Evolutionary conservation across 2,329 filamentous ascomycete species (phyloP).

Genomic region (Periconia macrospinosa): DNA sequence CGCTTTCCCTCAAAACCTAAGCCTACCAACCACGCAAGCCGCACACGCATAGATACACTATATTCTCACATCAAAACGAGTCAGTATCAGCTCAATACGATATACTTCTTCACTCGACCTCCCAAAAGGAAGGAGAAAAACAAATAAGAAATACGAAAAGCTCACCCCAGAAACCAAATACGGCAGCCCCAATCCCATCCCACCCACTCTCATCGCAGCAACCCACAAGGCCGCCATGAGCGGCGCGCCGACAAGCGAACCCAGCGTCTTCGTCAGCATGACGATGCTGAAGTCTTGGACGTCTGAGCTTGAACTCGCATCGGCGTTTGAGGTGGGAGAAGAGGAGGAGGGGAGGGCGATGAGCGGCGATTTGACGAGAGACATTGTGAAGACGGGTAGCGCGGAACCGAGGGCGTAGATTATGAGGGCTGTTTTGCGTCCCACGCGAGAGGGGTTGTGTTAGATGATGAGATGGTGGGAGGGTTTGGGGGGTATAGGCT

Average conservation of each 20-base stretch:
- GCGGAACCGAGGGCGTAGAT: slow-evolving; percentile 43
- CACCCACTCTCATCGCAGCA: slow-evolving; percentile 37
- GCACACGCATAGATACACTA: background rate
- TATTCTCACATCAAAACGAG: background rate
- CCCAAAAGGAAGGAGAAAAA: background rate
- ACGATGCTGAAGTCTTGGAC: slow-evolving; percentile 42
- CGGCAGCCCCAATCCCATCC: slow-evolving; percentile 34
- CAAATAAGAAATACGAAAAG: background rate
- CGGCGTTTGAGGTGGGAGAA: too few species aligned
- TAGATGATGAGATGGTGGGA: background rate
- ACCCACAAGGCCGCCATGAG: slow-evolving; percentile 42
- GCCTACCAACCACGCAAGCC: background rate
- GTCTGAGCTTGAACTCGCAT: slow-evolving; percentile 11
- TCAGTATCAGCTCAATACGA: background rate
- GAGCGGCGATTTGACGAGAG: slow-evolving; percentile 37
- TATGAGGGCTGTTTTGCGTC: slow-evolving; percentile 27
- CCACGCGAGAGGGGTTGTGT: background rate
- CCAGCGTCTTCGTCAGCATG: slow-evolving; percentile 40
- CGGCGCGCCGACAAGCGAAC: slow-evolving; percentile 39
- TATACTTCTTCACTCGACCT: too few species aligned
- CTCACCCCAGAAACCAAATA: slow-evolving; percentile 40
- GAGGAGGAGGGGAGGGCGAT: slow-evolving; percentile 23
- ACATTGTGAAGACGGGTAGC: slow-evolving; percentile 43
- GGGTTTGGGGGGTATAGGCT: background rate
- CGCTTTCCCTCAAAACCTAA: background rate